Percentiles rank a stretch among this genome's conserved stretches.
Conservation (phyloP, 306 rosid genomes). For the Crotalaria pallida region DNA sequence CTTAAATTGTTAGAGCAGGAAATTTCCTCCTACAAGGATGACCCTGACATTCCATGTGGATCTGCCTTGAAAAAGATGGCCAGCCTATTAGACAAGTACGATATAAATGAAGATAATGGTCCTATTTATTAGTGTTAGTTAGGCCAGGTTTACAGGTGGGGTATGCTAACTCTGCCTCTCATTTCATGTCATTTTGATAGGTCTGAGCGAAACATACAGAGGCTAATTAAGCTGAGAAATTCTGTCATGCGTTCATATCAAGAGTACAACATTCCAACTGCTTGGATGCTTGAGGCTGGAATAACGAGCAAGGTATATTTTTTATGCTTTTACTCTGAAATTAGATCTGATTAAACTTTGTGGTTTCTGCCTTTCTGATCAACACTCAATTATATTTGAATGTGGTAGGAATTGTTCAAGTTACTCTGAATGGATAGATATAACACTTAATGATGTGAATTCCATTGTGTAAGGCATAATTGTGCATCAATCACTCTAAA, state of each 20-base stretch:
- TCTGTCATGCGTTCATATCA: conserved; percentile 58
- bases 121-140: not conserved
- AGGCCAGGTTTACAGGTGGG: not conserved
- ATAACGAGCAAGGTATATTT: conserved; percentile 53
- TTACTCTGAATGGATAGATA: not conserved
- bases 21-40: conserved; percentile 67
- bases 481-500: not conserved
- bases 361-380: not conserved
- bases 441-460: not conserved
- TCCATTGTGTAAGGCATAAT: not conserved
- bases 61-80: conserved; percentile 83
- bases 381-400: not conserved
- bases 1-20: conserved; percentile 69
- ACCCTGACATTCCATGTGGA: conserved; percentile 62
- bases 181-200: conserved; percentile 36
- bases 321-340: not conserved
- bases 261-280: conserved; percentile 60
- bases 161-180: conserved; percentile 9
- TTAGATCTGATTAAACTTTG: not conserved
- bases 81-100: conserved; percentile 78
- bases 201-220: conserved; percentile 75
- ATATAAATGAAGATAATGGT: not conserved
- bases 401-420: not conserved
- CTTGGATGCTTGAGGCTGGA: conserved; percentile 97
- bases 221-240: conserved; percentile 53